Evolutionary conservation across 2,329 filamentous ascomycete genomes (phyloP), one percentile per base, ranked within the genome.

Genomic region (Fusarium multiceps): DNA sequence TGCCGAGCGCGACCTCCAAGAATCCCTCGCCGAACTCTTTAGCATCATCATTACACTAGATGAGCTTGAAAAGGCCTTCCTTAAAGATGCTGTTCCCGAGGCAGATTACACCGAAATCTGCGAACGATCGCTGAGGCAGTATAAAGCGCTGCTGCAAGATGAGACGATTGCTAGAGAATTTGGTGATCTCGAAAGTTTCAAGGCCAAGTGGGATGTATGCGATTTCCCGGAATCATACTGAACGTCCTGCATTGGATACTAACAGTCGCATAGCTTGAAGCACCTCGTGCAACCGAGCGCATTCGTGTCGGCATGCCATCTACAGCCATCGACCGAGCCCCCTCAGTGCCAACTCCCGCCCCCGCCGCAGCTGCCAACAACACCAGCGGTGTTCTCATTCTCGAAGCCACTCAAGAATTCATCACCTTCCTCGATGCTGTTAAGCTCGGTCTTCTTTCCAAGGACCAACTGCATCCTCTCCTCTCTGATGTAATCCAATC

Each of bases 381-480:
- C 71, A 84, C 85, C 37, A 87, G 86, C 67, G 88, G 89, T 12
- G 83, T 89, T 5, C 80, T 98, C 37, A 97, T 98, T 62, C 84
- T 97, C 43, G 91, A 95, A 69, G 96, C 96, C 3, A 98, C 95
- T 1, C 94, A 99, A 80, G 97, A 98, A 79, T 99, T 99, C 80
- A 99, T 99, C 80, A 99, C 96, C 0, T 95, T 99, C 77, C 88
- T 99, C 55, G 96, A 99, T 78, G 97, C 96, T 18, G 87, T 99
- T 74, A 94, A 94, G 78, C 89, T 99, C 57, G 94, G 95, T 46
- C 89, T 98, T 75, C 86, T 97, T 13, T 95, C 95, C 49, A 99
- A 99, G 78, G 95, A 98, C 79, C 94, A 96, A 68, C 84, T 99
- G n/a, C 97, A 99, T 77, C 96, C 96, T 6, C 84, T 99, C 21